Evolutionary conservation across 805 yeast species (phyloP).

Genomic region (Diddensiella caesifluorescens): DNA sequence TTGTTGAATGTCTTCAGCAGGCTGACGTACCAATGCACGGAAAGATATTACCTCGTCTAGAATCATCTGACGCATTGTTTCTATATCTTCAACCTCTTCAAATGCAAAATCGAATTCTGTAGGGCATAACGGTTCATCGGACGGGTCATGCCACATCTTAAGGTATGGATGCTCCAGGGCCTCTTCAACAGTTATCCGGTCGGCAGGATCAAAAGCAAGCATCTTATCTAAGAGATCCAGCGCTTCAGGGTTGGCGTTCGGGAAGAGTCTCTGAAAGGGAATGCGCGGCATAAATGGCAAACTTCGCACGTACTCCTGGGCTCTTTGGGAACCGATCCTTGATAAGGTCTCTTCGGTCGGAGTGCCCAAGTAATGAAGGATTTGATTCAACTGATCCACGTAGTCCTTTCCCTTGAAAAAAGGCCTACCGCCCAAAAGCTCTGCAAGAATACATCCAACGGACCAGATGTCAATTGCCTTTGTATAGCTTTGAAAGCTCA

Average conservation of each 20-base stretch:
- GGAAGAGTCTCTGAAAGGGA: conserved; percentile 51
- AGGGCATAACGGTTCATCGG: conserved; percentile 75
- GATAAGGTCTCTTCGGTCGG: conserved; percentile 68
- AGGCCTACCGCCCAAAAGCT: conserved; percentile 79
- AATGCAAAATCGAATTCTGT: conserved; percentile 81
- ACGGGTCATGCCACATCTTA: conserved; percentile 86
- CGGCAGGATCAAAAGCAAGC: conserved; percentile 81
- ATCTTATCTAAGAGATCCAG: conserved; percentile 71
- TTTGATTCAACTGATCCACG: conserved; percentile 81
- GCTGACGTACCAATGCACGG: conserved; percentile 75
- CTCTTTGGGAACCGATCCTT: conserved; percentile 77
- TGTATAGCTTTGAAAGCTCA: conserved; percentile 88
- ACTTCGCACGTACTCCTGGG: conserved; percentile 79
- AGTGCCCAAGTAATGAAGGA: conserved; percentile 81
- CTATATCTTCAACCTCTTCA: conserved; percentile 78
- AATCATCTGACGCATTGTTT: conserved; percentile 68
- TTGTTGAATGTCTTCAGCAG: conserved; percentile 40
- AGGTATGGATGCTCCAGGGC: conserved; percentile 88
- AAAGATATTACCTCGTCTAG: conserved; percentile 73
- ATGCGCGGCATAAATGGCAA: conserved; percentile 66
- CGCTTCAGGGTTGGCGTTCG: conserved; percentile 82
- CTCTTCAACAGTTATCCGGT: conserved; percentile 80
- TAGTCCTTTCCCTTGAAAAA: conserved; percentile 93
- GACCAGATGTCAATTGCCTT: conserved; percentile 98
- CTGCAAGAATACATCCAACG: conserved; percentile 93